Base-by-base conservation (phyloP, 2,329 filamentous ascomycete species). In the Nemania bipapillata region DNA sequence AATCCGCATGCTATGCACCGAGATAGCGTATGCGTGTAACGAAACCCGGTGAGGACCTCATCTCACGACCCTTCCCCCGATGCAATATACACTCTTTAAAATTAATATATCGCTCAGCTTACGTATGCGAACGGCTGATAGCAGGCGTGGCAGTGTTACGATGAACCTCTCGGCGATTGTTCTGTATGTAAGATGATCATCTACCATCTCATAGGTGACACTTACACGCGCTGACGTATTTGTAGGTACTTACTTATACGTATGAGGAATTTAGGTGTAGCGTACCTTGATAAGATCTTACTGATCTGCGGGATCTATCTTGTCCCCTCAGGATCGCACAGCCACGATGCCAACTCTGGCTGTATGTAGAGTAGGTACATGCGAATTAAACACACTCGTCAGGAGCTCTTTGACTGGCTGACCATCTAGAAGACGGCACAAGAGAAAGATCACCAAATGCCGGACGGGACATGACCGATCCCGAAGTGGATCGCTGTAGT, bases 51-150 rank as follows among this genome's bases (percentile, higher is more conserved):
- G 59, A 55, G 54, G 37, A 30, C n/a, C 28, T 40, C 11, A 58
- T n/a, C n/a, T n/a, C 47, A 12, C 42, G 11, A 28, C 8, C 22
- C 17, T 30, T 20, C 32, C 37, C 35, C 37, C n/a, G n/a, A n/a
- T n/a, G n/a, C 17, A 47, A 53, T 26, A 24, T 47, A 50, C 12
- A 11, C 35, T 28, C 47, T 54, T 22, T 35, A 40, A 6, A n/a
- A 54, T 50, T 37, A 37, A 53, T 20, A 45, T 45, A 45, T 17
- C 20, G 28, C 20, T 57, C 28, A 9, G 59, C 53, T 67, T 67
- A 67, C 65, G 65, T 67, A 67, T 47, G 53, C 20, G 32, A 57
- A 67, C 63, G 60, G 60, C 60, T 64, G 65, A 67, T 32, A 47
- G 59, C 54, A 58, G 65, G 54, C 59, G 59, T 59, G 53, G 47